Evolutionary conservation across 192 early-diverging fungal species (phyloP).

Genomic region (Gaertneriomyces semiglobifer): DNA sequence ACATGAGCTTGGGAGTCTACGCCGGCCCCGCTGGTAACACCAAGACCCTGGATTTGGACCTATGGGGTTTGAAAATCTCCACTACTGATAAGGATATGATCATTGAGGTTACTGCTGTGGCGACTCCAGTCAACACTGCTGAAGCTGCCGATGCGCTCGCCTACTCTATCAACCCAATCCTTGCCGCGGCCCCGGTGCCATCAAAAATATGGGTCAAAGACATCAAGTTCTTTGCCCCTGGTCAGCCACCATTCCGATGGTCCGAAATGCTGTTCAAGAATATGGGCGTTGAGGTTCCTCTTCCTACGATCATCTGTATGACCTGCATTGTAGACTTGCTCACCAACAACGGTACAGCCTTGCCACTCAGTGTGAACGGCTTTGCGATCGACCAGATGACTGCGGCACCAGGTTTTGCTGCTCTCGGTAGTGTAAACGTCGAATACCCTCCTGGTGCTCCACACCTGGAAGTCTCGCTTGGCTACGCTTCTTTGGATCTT

Average conservation of each 20-base stretch:
- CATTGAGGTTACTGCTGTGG: slow-evolving; percentile 23
- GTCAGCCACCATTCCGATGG: slow-evolving; percentile 36
- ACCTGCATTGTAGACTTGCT: slow-evolving; percentile 23
- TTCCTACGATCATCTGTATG: slow-evolving; percentile 29
- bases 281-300: slow-evolving; percentile 12
- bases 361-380: slow-evolving; percentile 22
- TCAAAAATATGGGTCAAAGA: slow-evolving; percentile 30
- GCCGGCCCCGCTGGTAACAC: slow-evolving; percentile 17
- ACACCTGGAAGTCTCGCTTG: slow-evolving; percentile 24
- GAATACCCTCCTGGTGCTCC: slow-evolving; percentile 22
- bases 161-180: slow-evolving; percentile 40
- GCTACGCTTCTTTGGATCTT: slow-evolving; percentile 26
- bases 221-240: slow-evolving; percentile 32
- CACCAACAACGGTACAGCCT: slow-evolving; percentile 20
- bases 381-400: slow-evolving; percentile 28
- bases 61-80: slow-evolving; percentile 26
- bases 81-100: slow-evolving; percentile 22
- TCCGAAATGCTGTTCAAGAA: slow-evolving; percentile 30
- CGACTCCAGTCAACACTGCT: slow-evolving; percentile 32
- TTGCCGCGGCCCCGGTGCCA: slow-evolving; percentile 28
- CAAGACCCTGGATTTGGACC: slow-evolving; percentile 22
- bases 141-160: slow-evolving; percentile 38
- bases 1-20: slow-evolving; percentile 28
- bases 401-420: slow-evolving; percentile 31
- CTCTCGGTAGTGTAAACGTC: slow-evolving; percentile 23